Evolutionary conservation across 2,329 filamentous ascomycete species (phyloP).

Genomic region (Trichoderma sp.): DNA sequence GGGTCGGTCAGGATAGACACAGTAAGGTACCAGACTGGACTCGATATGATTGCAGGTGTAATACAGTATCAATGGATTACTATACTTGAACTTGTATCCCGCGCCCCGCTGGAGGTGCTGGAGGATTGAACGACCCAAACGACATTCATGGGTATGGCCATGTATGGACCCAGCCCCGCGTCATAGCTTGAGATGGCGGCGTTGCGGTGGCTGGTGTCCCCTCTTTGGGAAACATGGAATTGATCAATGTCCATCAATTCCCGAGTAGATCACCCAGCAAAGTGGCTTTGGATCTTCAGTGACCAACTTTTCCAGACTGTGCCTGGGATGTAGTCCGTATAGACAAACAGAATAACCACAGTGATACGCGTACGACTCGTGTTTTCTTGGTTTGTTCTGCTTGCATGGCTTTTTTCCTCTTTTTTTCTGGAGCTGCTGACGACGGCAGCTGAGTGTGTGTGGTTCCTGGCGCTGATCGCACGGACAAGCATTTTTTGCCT

Average conservation of each 20-base stretch:
- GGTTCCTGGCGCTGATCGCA: conserved; percentile 12
- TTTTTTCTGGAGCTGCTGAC: conserved; percentile 17
- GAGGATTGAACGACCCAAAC: not conserved
- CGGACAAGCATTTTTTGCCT: not conserved
- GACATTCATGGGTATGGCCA: not conserved
- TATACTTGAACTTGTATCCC: not conserved
- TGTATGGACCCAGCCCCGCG: not conserved
- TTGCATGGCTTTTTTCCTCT: not conserved
- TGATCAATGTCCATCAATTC: not conserved
- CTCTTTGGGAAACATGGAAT: not conserved
- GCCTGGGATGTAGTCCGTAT: not conserved
- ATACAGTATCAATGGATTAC: not conserved
- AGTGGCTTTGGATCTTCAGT: not conserved
- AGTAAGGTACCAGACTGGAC: no score
- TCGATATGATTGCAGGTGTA: not conserved
- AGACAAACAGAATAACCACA: not conserved
- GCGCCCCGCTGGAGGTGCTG: not conserved
- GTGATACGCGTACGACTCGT: not conserved
- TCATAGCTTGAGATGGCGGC: not conserved
- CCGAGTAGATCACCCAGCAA: not conserved
- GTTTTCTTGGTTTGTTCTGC: not conserved
- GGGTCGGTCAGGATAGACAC: not conserved
- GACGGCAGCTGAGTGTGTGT: conserved; percentile 6
- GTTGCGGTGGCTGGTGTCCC: not conserved
- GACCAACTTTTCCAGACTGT: not conserved